Evolutionary conservation across 2,329 filamentous ascomycete species (phyloP).

Genomic region (Pyrenophora tritici-repentis): DNA sequence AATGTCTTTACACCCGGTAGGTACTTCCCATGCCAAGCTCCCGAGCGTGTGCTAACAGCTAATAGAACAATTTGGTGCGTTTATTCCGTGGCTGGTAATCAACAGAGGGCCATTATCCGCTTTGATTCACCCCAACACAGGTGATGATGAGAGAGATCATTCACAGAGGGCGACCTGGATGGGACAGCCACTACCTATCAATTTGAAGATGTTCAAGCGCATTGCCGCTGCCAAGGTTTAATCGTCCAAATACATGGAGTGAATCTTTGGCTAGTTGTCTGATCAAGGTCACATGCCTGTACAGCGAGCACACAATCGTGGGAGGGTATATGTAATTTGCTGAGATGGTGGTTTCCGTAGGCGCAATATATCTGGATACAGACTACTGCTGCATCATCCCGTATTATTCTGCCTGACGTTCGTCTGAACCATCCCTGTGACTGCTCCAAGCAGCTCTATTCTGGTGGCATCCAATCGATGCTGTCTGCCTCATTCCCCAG

Average conservation of each 20-base stretch:
- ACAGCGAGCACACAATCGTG: neutral
- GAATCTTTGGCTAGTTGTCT: too few species aligned
- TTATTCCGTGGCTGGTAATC: slow-evolving; percentile 82
- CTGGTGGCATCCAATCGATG: neutral
- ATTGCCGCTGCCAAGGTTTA: neutral
- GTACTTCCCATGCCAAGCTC: neutral
- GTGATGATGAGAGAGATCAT: slow-evolving; percentile 66
- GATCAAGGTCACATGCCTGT: neutral
- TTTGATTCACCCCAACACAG: slow-evolving; percentile 82
- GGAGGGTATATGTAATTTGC: neutral
- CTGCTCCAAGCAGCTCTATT: neutral
- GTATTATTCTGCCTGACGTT: neutral
- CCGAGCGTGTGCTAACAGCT: neutral
- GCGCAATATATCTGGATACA: neutral
- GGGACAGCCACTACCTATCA: slow-evolving; percentile 68
- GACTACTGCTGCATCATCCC: neutral
- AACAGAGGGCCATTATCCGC: slow-evolving; percentile 79
- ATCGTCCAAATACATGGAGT: neutral
- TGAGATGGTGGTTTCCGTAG: neutral
- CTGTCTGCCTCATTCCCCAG: neutral
- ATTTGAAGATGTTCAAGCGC: slow-evolving; percentile 58
- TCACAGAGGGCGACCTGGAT: slow-evolving; percentile 74
- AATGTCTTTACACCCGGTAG: slow-evolving; percentile 75
- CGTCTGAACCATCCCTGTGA: neutral
- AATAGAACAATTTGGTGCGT: slow-evolving; percentile 80